Base-by-base conservation (phyloP, 169 alveolate genomes). In the Cystoisospora suis region DNA sequence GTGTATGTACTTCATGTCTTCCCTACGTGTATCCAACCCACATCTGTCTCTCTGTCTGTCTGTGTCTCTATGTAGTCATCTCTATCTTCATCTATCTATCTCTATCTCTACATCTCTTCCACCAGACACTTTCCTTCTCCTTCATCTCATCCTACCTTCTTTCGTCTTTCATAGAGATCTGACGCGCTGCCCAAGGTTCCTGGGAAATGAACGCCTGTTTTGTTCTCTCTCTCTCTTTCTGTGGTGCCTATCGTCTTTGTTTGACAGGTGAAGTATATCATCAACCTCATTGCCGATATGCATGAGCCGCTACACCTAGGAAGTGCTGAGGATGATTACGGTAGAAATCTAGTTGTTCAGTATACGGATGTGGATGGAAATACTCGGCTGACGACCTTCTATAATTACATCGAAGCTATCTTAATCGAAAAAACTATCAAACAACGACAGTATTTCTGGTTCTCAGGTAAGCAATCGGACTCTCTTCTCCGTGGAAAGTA, bases 271-370 rank as follows among this genome's bases (percentile, higher is more conserved):
- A 90, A 91, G 44, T 93, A 90, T 40, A 70, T 91, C 46, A 89
- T 93, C 38, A 93, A 93, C 75, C 58, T 93, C 32, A 83, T 93
- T 59, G 95, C 94, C 27, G 95, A 93, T 46, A 81, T 93, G 70
- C 95, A 93, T 75, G 92, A 91, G 75, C 95, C 95, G 17, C 86
- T 93, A 32, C 95, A 93, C 47, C 81, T 86, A 75, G 95, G 95
- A 1, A 59, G 72, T 20, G 5, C 70, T 12, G 90, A 45, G 0
- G 90, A 86, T 56, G 56, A 86, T 56, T 86, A 44, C 75, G 90
- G 90, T 42, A 42, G 75, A 49, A 44, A 20, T 5, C 49, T 45
- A 6, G 87, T 77, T 15, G 87, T 77, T 40, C 87, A 77, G 40
- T 46, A 46, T 29, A 46, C 4, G 46, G 87, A 42, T 69, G 83